Conservation (phyloP, 2,329 filamentous ascomycete genomes). For the Stagonosporopsis chrysanthemi region DNA sequence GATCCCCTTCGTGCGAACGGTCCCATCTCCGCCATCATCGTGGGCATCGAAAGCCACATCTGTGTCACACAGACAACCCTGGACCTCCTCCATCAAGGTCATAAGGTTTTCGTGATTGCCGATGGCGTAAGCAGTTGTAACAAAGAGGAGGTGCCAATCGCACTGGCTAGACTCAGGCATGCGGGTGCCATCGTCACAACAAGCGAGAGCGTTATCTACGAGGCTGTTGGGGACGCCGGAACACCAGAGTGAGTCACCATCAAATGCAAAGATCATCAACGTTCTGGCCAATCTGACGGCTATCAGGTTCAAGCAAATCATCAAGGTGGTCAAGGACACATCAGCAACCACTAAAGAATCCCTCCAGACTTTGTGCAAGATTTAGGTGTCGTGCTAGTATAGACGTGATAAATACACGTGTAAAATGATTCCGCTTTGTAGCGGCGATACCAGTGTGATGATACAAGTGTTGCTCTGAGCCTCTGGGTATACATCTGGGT, state of each 20-base stretch:
- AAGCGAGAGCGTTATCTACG: conserved; percentile 89
- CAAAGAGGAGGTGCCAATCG: conserved; percentile 78
- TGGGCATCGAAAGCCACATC: conserved; percentile 93
- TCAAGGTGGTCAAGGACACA: conserved; percentile 79
- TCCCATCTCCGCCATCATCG: conserved; percentile 67
- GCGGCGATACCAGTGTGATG: not conserved
- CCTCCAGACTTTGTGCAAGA: conserved; percentile 71
- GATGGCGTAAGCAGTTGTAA: conserved; percentile 93
- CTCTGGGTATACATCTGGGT: not conserved
- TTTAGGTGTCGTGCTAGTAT: conserved; percentile 46
- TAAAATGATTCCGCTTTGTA: not conserved
- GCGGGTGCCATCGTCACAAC: conserved; percentile 83
- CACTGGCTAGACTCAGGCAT: conserved; percentile 75
- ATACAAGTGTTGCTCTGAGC: not conserved
- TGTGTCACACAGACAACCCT: conserved; percentile 89
- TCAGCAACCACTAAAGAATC: conserved; percentile 73
- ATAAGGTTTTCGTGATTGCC: conserved; percentile 84
- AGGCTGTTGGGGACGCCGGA: conserved; percentile 83
- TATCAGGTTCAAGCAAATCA: conserved; percentile 71
- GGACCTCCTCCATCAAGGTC: conserved; percentile 76
- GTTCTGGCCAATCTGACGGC: not conserved
- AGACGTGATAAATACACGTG: not conserved
- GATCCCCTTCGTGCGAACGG: conserved; percentile 42
- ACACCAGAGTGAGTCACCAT: conserved; percentile 60
- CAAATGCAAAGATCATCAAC: no score